These are phyloP conservation scores for Boletus rubroflammeus DNA, from an alignment of 768 basidiomycete species.

Conservation along the genomic window DNA sequence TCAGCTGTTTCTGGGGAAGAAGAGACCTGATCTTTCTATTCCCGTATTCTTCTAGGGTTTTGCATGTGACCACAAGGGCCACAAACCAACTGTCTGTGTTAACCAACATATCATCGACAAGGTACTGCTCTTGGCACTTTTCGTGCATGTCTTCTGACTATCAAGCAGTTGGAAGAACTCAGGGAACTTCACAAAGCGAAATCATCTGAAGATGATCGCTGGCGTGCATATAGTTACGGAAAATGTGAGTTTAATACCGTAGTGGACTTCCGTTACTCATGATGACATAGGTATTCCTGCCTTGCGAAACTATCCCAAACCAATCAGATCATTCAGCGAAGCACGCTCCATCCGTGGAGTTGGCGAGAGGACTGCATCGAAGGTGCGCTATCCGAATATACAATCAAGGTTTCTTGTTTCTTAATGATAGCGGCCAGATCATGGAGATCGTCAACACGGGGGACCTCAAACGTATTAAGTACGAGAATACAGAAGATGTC, in stretches of 20 bases:
- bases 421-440: slow-evolving; percentile 46
- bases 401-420: not conserved
- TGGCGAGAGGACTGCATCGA: slow-evolving; percentile 71
- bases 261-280: slow-evolving; percentile 1
- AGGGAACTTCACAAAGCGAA: slow-evolving; percentile 62
- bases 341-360: slow-evolving; percentile 59
- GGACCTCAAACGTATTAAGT: slow-evolving; percentile 59
- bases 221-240: slow-evolving; percentile 61
- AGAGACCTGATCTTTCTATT: not conserved
- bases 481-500: slow-evolving; percentile 65
- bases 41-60: slow-evolving; percentile 46
- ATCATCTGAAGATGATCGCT: slow-evolving; percentile 55
- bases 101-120: slow-evolving; percentile 78
- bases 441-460: slow-evolving; percentile 80
- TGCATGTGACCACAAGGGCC: slow-evolving; percentile 54
- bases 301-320: slow-evolving; percentile 50
- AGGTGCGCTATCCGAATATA: slow-evolving; percentile 41
- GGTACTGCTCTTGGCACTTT: slow-evolving; percentile 33
- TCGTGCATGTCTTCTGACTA: not conserved
- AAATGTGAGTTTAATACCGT: slow-evolving; percentile 48
- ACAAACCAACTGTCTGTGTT: slow-evolving; percentile 35
- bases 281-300: slow-evolving; percentile 51
- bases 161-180: slow-evolving; percentile 59
- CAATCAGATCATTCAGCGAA: slow-evolving; percentile 56
- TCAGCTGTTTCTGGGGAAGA: not conserved